Percentiles rank a stretch among this genome's conserved stretches.
Conservation (phyloP, 345 rosid species). For the Sapria himalayana region DNA sequence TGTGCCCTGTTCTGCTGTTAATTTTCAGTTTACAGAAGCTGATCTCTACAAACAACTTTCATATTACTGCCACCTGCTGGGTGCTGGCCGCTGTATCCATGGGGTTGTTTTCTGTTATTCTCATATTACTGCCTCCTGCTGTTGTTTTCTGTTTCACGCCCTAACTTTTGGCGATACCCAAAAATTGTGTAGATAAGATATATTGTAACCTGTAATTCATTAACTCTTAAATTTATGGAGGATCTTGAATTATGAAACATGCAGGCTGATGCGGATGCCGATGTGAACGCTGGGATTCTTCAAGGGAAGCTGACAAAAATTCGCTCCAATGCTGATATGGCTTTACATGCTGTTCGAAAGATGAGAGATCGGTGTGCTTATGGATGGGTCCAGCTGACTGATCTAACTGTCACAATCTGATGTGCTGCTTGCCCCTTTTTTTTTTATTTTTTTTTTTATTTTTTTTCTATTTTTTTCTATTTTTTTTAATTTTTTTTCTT, state of each 20-base stretch:
- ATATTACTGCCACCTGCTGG: slow-evolving; percentile 62
- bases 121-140: not conserved
- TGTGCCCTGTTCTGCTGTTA: too few relatives aligned
- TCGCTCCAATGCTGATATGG: slow-evolving; percentile 33
- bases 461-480: too few relatives aligned
- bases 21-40: slow-evolving; percentile 70
- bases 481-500: too few relatives aligned
- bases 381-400: slow-evolving; percentile 57
- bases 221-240: too few relatives aligned
- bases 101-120: slow-evolving; percentile 26
- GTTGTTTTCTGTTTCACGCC: not conserved
- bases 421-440: too few relatives aligned
- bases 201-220: too few relatives aligned
- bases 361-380: slow-evolving; percentile 57
- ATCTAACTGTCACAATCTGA: slow-evolving; percentile 19
- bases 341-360: slow-evolving; percentile 26
- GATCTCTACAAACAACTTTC: slow-evolving; percentile 80
- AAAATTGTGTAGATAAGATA: too few relatives aligned
- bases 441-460: too few relatives aligned
- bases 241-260: not conserved
- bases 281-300: slow-evolving; percentile 20
- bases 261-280: slow-evolving; percentile 34
- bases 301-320: slow-evolving; percentile 40
- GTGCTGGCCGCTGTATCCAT: slow-evolving; percentile 38
- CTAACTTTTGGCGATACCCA: too few relatives aligned